Percentiles rank a stretch among this genome's conserved stretches.
Conservation (phyloP, 148 eudicot species). For the Nyssa sinensis region DNA sequence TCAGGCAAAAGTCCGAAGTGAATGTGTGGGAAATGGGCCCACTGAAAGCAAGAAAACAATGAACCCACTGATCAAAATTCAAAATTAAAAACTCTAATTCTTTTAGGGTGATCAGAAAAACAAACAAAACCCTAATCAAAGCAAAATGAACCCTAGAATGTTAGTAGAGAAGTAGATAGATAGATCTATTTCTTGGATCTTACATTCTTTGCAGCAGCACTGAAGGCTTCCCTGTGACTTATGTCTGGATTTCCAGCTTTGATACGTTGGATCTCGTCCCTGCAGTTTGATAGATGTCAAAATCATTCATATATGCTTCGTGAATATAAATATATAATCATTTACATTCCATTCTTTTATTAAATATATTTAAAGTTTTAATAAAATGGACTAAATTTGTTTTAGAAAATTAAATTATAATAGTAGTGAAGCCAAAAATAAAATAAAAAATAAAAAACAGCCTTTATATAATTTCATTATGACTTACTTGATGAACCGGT, state of each 20-base stretch:
- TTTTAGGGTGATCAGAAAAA: too few species aligned
- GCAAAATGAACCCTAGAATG: neutral
- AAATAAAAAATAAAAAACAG: too few species aligned
- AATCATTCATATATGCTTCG: neutral
- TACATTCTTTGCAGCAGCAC: conserved; percentile 97
- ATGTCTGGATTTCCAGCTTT: conserved; percentile 93
- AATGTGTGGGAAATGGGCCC: conserved; percentile 99
- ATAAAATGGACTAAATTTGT: neutral
- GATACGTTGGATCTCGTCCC: conserved; percentile 96
- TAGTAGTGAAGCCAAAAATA: neutral
- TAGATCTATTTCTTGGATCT: conserved; percentile 16
- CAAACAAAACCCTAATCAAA: neutral
- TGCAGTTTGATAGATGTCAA: conserved; percentile 20
- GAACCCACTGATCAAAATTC: neutral
- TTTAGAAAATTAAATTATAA: neutral
- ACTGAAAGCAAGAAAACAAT: conserved; percentile 33
- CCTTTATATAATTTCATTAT: neutral
- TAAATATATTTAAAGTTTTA: neutral
- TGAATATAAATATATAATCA: neutral
- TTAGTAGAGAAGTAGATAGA: too few species aligned
- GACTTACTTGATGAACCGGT: conserved; percentile 94
- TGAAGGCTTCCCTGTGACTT: conserved; percentile 92
- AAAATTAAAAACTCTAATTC: too few species aligned
- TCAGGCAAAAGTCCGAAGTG: conserved; percentile 96
- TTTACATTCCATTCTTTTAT: neutral